Percentiles rank a stretch among this genome's conserved stretches.
Evolutionary conservation across 2,329 filamentous ascomycete species (phyloP).

Genomic region (Neopestalotiopsis rosae): DNA sequence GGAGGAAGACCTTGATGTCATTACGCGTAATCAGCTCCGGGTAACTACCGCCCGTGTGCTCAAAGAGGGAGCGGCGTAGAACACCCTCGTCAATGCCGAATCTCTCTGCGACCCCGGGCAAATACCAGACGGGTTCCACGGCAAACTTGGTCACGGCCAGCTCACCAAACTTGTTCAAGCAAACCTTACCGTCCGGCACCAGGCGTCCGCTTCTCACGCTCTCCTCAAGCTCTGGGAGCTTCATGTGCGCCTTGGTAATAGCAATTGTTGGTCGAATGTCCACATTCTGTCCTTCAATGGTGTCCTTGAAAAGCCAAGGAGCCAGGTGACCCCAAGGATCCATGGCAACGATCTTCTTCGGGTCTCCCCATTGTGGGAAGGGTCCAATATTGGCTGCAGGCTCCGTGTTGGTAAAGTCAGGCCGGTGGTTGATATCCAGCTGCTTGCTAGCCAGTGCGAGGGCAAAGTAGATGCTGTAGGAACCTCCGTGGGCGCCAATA

Average conservation of each 20-base stretch:
- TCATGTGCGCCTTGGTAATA: constrained; percentile 93
- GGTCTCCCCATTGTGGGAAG: constrained; percentile 87
- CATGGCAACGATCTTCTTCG: constrained; percentile 96
- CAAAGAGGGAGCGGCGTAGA: constrained; percentile 85
- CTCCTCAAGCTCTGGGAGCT: constrained; percentile 90
- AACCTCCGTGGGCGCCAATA: constrained; percentile 68
- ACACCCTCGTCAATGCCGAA: constrained; percentile 94
- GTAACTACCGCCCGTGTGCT: constrained; percentile 94
- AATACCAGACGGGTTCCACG: constrained; percentile 92
- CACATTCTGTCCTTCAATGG: constrained; percentile 77
- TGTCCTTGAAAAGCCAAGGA: constrained; percentile 81
- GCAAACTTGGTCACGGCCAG: constrained; percentile 95
- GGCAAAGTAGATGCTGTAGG: constrained; percentile 95
- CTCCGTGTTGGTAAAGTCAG: constrained; percentile 81
- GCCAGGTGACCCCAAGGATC: constrained; percentile 90
- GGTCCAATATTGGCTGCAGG: constrained; percentile 89
- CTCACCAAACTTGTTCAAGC: constrained; percentile 84
- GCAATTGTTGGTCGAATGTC: constrained; percentile 92
- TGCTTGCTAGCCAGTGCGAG: constrained; percentile 92
- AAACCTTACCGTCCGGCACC: constrained; percentile 84
- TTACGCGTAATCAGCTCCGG: constrained; percentile 93
- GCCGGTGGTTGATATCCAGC: constrained; percentile 78
- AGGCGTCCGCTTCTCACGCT: constrained; percentile 82
- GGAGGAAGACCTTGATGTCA: constrained; percentile 94
- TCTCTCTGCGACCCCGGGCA: constrained; percentile 85